Percentiles rank a stretch among this genome's conserved stretches.
phyloP scores from a whole-genome alignment of 2,329 filamentous ascomycete genomes.

The Nemania bipapillata region DNA sequence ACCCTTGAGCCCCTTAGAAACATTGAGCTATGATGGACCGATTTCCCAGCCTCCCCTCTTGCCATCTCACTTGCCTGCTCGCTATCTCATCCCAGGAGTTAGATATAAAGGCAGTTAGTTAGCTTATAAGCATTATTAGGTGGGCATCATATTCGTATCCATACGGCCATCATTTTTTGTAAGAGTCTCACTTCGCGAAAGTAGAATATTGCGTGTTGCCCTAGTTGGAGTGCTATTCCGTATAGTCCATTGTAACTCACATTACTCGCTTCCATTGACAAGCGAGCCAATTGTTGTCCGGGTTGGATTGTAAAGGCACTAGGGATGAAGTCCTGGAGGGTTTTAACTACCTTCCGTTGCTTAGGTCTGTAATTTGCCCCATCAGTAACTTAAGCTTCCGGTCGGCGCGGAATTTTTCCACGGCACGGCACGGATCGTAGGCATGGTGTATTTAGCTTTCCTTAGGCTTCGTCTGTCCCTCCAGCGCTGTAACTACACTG shows the following conservation, averaged over 20 bases:
- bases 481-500: too few species aligned
- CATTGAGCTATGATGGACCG: background rate
- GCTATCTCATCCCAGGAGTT: background rate
- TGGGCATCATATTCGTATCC: too few species aligned
- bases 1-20: background rate
- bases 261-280: background rate
- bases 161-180: too few species aligned
- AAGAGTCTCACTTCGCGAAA: background rate
- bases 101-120: too few species aligned
- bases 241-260: background rate
- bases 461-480: too few species aligned
- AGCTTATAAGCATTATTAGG: too few species aligned
- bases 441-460: too few species aligned
- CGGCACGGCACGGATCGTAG: too few species aligned
- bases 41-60: background rate
- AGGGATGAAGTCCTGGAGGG: background rate
- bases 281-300: background rate
- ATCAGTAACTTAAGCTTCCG: too few species aligned
- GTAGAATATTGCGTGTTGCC: background rate
- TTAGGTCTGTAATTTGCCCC: background rate
- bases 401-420: too few species aligned
- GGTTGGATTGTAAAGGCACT: background rate
- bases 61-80: background rate
- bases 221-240: background rate
- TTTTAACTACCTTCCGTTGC: background rate